These are phyloP conservation scores for Beauveria rudraprayagi DNA, from an alignment of 2,329 filamentous ascomycete species.

Conservation along the genomic window DNA sequence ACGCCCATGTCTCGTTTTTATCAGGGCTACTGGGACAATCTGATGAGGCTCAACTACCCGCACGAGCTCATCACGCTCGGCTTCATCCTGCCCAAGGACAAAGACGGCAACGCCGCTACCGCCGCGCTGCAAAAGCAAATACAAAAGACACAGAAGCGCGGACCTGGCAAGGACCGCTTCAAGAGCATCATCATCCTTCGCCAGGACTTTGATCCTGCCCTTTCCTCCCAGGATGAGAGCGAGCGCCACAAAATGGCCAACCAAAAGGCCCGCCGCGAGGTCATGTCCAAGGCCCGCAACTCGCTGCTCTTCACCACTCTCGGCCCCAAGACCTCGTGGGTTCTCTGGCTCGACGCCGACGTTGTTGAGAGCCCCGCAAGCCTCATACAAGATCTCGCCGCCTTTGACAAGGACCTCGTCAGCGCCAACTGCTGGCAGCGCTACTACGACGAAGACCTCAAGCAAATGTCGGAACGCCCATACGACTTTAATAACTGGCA, in stretches of 20 bases:
- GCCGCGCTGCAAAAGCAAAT: conserved; percentile 77
- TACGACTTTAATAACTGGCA: conserved; percentile 99
- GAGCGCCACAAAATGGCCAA: conserved; percentile 89
- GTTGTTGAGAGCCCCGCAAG: conserved; percentile 79
- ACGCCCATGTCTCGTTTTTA: conserved; percentile 94
- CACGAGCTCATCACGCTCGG: conserved; percentile 91
- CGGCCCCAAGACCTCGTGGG: conserved; percentile 86
- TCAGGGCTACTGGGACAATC: conserved; percentile 89
- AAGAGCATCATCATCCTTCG: conserved; percentile 88
- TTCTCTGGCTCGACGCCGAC: conserved; percentile 91
- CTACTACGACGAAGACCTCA: conserved; percentile 62
- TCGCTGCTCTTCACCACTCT: conserved; percentile 92
- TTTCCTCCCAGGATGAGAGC: conserved; percentile 72
- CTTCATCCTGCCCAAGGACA: conserved; percentile 92
- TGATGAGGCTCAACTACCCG: conserved; percentile 75
- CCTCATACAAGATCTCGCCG: conserved; percentile 85
- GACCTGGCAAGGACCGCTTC: conserved; percentile 74
- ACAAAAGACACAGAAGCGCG: conserved; percentile 69
- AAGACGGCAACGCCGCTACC: conserved; percentile 83
- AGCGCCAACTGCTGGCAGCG: conserved; percentile 94
- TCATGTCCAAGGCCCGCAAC: conserved; percentile 91
- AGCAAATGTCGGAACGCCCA: conserved; percentile 65
- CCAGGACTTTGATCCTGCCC: conserved; percentile 83
- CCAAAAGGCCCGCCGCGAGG: conserved; percentile 76
- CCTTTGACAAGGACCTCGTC: conserved; percentile 82